Conservation (phyloP, 2,329 filamentous ascomycete genomes). For the Colletotrichum sp. region DNA sequence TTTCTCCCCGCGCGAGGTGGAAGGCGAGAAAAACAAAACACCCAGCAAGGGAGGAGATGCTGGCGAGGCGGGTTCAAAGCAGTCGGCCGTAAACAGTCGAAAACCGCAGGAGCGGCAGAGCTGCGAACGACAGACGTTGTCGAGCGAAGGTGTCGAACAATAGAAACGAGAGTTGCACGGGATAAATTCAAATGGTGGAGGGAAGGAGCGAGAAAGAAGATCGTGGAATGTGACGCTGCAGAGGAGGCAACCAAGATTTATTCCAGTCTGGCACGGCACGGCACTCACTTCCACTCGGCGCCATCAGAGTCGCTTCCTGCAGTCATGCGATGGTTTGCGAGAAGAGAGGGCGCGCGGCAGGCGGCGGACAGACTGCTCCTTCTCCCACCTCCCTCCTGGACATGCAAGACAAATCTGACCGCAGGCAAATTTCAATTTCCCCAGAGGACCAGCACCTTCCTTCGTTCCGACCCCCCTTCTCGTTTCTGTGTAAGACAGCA, state of each 20-base stretch:
- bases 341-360: not conserved
- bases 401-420: not conserved
- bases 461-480: not conserved
- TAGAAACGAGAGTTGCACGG: not conserved
- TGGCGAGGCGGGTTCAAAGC: not conserved
- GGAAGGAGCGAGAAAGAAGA: not conserved
- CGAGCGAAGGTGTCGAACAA: not conserved
- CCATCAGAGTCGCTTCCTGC: not conserved
- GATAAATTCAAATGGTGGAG: not conserved
- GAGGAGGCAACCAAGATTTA: slow-evolving; percentile 8
- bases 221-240: not conserved
- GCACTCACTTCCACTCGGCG: not conserved
- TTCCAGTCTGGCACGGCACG: not conserved
- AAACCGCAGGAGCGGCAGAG: not conserved
- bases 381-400: slow-evolving; percentile 24
- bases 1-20: not conserved
- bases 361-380: not conserved
- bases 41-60: not conserved
- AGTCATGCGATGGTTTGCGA: not conserved
- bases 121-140: not conserved
- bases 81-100: not conserved
- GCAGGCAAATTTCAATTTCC: slow-evolving; percentile 11
- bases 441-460: slow-evolving; percentile 2
- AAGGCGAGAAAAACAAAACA: not conserved
- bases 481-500: slow-evolving; percentile 11